phyloP scores from a whole-genome alignment of 2,329 filamentous ascomycete genomes.

The Didymella glomerata region DNA sequence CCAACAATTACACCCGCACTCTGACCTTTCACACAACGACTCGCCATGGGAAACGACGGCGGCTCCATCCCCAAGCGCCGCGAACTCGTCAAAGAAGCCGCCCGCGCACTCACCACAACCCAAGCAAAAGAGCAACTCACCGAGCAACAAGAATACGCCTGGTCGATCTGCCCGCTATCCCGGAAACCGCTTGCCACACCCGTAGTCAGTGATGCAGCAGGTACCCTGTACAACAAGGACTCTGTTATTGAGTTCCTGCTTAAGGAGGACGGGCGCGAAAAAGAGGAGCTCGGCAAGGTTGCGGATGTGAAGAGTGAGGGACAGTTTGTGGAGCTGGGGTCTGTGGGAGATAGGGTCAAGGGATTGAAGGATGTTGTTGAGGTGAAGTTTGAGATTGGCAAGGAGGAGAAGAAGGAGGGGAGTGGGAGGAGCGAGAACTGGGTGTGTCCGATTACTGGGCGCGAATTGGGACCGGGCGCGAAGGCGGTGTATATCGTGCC shows the following conservation, averaged over 20 bases:
- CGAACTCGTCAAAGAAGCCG: constrained; percentile 94
- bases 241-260: constrained; percentile 77
- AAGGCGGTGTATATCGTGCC: constrained; percentile 91
- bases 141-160: constrained; percentile 85
- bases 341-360: constrained; percentile 72
- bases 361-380: constrained; percentile 87
- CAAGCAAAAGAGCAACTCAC: constrained; percentile 88
- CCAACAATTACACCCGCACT: background rate
- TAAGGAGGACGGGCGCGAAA: constrained; percentile 62
- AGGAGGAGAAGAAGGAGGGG: constrained; percentile 52
- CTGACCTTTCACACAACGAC: constrained; percentile 1
- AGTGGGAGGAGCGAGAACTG: constrained; percentile 66
- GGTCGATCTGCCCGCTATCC: constrained; percentile 88
- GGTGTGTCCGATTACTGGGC: constrained; percentile 87
- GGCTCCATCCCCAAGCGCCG: constrained; percentile 93
- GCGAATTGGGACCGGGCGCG: constrained; percentile 79
- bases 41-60: constrained; percentile 91
- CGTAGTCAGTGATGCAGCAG: constrained; percentile 83
- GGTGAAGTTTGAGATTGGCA: constrained; percentile 72
- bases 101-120: constrained; percentile 79
- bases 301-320: constrained; percentile 63
- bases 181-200: constrained; percentile 75
- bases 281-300: constrained; percentile 63
- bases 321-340: constrained; percentile 55
- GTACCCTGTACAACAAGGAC: constrained; percentile 94